Evolutionary conservation across 2,329 filamentous ascomycete genomes (phyloP).

Genomic region (Epichloe elymi): DNA sequence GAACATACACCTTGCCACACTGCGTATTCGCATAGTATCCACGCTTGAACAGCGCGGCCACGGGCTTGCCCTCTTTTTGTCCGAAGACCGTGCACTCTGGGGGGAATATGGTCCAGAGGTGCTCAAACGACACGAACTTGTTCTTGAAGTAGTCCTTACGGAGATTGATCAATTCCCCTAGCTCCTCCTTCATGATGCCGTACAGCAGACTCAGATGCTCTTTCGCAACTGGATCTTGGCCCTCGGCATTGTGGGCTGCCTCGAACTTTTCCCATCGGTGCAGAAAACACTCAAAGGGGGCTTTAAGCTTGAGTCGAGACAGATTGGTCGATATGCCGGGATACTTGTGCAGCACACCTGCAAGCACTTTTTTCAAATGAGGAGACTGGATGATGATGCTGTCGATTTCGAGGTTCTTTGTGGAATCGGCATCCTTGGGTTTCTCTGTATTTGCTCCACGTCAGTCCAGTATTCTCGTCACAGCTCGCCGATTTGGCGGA

Average conservation of each 20-base stretch:
- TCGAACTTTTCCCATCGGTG: constrained; percentile 46
- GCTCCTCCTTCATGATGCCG: constrained; percentile 34
- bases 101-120: constrained; percentile 43
- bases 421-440: constrained; percentile 41
- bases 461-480: not conserved
- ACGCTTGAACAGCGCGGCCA: constrained; percentile 25
- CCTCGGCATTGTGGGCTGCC: constrained; percentile 25
- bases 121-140: constrained; percentile 37
- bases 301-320: constrained; percentile 45
- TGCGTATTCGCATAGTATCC: constrained; percentile 23
- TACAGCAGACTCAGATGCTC: constrained; percentile 34
- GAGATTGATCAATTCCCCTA: constrained; percentile 36
- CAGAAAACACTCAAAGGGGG: constrained; percentile 52
- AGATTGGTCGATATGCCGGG: constrained; percentile 46
- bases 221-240: constrained; percentile 27
- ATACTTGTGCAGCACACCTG: constrained; percentile 41
- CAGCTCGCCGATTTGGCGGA: no score
- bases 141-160: constrained; percentile 39
- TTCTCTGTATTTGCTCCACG: constrained; percentile 11
- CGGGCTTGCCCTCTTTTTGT: constrained; percentile 24
- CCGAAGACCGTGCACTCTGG: constrained; percentile 30
- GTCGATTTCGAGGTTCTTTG: constrained; percentile 46
- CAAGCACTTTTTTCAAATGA: constrained; percentile 42
- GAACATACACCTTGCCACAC: constrained; percentile 24
- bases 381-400: constrained; percentile 53